phyloP scores from a whole-genome alignment of 2,329 filamentous ascomycete species.

The Alternaria alternata region DNA sequence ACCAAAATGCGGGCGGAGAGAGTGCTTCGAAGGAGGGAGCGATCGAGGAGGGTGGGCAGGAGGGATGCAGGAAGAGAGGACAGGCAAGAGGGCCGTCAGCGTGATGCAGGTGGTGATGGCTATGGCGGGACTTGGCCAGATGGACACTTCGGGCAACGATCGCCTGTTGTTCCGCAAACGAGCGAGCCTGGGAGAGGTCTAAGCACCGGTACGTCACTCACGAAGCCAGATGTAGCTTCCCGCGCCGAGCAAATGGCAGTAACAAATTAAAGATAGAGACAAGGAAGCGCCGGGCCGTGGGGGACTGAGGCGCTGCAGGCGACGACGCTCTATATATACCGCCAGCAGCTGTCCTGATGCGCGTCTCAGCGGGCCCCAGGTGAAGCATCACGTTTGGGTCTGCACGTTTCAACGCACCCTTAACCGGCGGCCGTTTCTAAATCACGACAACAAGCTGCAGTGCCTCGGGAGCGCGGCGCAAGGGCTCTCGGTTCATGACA shows the following conservation, averaged over 20 bases:
- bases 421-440: slow-evolving; percentile 12
- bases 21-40: slow-evolving; percentile 51
- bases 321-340: slow-evolving; percentile 18
- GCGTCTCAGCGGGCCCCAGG: slow-evolving; percentile 32
- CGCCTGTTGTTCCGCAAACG: slow-evolving; percentile 38
- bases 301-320: slow-evolving; percentile 18
- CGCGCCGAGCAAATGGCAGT: slow-evolving; percentile 19
- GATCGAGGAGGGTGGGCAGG: slow-evolving; percentile 35
- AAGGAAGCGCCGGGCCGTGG: slow-evolving; percentile 12
- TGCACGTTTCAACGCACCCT: slow-evolving; percentile 31
- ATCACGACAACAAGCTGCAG: slow-evolving; percentile 9
- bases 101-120: slow-evolving; percentile 24
- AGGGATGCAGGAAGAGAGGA: slow-evolving; percentile 20
- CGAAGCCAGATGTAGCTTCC: slow-evolving; percentile 23
- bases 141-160: slow-evolving; percentile 33
- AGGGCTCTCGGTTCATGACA: slow-evolving; percentile 1
- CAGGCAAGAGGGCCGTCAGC: slow-evolving; percentile 22
- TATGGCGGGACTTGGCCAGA: slow-evolving; percentile 33
- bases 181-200: slow-evolving; percentile 20
- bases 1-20: slow-evolving; percentile 45
- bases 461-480: slow-evolving; percentile 6
- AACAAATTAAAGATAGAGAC: slow-evolving; percentile 1
- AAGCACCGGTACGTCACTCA: slow-evolving; percentile 39
- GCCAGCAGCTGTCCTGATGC: neutral
- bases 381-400: slow-evolving; percentile 34